Conservation (phyloP, 345 rosid species). For the Capsella bursapastoris region DNA sequence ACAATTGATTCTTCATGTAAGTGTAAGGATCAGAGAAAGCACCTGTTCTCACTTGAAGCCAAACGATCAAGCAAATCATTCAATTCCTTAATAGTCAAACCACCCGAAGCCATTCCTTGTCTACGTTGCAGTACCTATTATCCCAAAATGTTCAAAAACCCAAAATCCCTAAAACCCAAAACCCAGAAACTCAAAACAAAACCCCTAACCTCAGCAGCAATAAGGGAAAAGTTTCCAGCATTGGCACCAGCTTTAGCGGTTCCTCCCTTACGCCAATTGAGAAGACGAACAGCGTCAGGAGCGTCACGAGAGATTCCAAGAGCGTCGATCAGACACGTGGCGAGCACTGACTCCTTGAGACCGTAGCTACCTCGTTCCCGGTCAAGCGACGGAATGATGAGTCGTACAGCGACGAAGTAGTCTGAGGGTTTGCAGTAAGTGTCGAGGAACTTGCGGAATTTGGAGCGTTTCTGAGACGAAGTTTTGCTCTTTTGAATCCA, state of each 20-base stretch:
- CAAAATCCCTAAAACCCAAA: background rate
- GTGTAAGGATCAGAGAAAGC: background rate
- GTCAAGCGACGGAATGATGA: slow-evolving; percentile 85
- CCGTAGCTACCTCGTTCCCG: slow-evolving; percentile 92
- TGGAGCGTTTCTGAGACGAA: slow-evolving; percentile 76
- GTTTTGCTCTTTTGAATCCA: slow-evolving; percentile 85
- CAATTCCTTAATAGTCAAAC: slow-evolving; percentile 69
- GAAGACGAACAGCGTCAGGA: slow-evolving; percentile 77
- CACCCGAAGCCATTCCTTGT: slow-evolving; percentile 86
- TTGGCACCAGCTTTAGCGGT: slow-evolving; percentile 63
- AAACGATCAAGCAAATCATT: slow-evolving; percentile 81
- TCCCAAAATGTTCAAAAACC: background rate
- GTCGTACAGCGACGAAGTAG: slow-evolving; percentile 72
- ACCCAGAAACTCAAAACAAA: slow-evolving; percentile 3
- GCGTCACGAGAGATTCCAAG: slow-evolving; percentile 93
- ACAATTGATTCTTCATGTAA: background rate
- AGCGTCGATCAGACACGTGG: slow-evolving; percentile 80
- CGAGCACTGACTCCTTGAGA: slow-evolving; percentile 92
- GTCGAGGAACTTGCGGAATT: slow-evolving; percentile 88
- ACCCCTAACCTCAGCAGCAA: slow-evolving; percentile 69
- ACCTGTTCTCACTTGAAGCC: slow-evolving; percentile 84
- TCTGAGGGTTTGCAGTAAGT: slow-evolving; percentile 74
- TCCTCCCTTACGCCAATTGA: slow-evolving; percentile 97
- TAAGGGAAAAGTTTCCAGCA: slow-evolving; percentile 83
- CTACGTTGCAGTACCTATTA: slow-evolving; percentile 71